phyloP scores from a whole-genome alignment of 176 grass and related monocot species.

The Alopecurus myosuroides region DNA sequence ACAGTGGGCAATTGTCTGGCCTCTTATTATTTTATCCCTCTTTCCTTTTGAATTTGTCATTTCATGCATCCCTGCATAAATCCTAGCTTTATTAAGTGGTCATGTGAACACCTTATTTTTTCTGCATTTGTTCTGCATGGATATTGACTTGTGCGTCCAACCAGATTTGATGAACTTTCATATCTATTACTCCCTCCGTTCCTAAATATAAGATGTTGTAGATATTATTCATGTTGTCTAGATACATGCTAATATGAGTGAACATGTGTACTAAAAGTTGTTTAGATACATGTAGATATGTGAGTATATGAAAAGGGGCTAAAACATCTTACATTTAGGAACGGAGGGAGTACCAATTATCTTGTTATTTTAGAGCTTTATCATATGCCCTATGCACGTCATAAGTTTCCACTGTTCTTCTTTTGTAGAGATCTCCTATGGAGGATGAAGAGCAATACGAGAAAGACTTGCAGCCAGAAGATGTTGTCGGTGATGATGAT shows the following conservation, averaged over 20 bases:
- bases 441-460: constrained; percentile 73
- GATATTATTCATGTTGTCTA: too few species aligned
- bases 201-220: too few species aligned
- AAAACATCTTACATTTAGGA: too few species aligned
- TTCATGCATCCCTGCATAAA: not conserved
- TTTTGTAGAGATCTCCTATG: constrained; percentile 61
- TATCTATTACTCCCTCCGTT: too few species aligned
- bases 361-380: constrained; percentile 10
- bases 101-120: not conserved
- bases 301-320: too few species aligned
- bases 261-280: too few species aligned
- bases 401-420: not conserved
- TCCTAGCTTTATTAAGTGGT: not conserved
- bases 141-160: not conserved
- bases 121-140: constrained; percentile 2
- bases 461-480: constrained; percentile 63
- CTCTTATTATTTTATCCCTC: not conserved
- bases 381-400: not conserved
- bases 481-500: constrained; percentile 68
- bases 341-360: too few species aligned
- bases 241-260: too few species aligned
- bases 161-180: constrained; percentile 19
- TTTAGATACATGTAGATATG: too few species aligned
- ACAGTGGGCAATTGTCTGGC: not conserved
- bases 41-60: not conserved